phyloP scores from a whole-genome alignment of 2,329 filamentous ascomycete species.

The Fusarium coffeatum region DNA sequence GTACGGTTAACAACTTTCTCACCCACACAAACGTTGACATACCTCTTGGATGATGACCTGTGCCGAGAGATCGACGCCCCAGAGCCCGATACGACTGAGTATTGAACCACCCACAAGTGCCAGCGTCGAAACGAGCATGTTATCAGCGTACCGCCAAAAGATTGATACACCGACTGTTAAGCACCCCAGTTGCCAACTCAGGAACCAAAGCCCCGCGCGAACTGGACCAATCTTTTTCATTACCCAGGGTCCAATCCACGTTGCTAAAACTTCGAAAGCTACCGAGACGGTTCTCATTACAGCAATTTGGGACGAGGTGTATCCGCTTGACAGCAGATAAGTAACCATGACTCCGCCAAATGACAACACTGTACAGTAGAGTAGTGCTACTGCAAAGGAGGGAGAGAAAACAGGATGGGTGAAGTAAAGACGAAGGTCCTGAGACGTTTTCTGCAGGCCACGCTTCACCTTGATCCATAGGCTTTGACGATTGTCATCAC shows the following conservation, averaged over 20 bases:
- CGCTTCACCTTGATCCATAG: slow-evolving; percentile 2
- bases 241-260: slow-evolving; percentile 67
- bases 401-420: slow-evolving; percentile 68
- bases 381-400: slow-evolving; percentile 68
- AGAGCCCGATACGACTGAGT: slow-evolving; percentile 69
- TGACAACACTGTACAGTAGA: slow-evolving; percentile 71
- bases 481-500: not conserved
- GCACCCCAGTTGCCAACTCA: slow-evolving; percentile 74
- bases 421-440: slow-evolving; percentile 58
- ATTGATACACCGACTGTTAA: slow-evolving; percentile 58
- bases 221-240: slow-evolving; percentile 67
- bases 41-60: slow-evolving; percentile 73
- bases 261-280: slow-evolving; percentile 69
- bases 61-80: slow-evolving; percentile 70
- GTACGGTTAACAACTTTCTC: slow-evolving; percentile 10
- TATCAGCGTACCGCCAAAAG: slow-evolving; percentile 53
- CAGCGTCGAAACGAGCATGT: slow-evolving; percentile 54
- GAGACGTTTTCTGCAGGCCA: slow-evolving; percentile 18
- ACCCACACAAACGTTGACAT: slow-evolving; percentile 4
- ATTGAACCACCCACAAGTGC: slow-evolving; percentile 63
- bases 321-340: slow-evolving; percentile 67
- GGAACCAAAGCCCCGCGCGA: slow-evolving; percentile 76
- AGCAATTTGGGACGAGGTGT: slow-evolving; percentile 64
- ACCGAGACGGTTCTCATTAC: slow-evolving; percentile 64
- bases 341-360: slow-evolving; percentile 74